Percentiles rank a stretch among this genome's conserved stretches.
Evolutionary conservation across 2,329 filamentous ascomycete genomes (phyloP).

Genomic region (Xylaria multiplex): DNA sequence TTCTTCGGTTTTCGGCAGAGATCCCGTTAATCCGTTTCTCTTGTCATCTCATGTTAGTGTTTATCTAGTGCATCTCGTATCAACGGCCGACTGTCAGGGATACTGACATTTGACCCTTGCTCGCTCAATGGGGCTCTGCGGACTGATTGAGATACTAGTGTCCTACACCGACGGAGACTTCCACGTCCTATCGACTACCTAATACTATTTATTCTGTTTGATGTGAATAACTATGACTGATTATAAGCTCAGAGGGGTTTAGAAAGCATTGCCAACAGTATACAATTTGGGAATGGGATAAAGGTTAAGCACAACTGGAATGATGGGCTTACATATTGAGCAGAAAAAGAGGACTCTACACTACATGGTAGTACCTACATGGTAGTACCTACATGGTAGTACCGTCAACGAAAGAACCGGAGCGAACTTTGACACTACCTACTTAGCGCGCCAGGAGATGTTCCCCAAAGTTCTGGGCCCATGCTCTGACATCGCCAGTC

Average conservation of each 20-base stretch:
- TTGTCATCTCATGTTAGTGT: conserved; percentile 16
- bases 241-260: too few species aligned
- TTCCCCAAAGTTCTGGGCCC: conserved; percentile 15
- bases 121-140: conserved; percentile 18
- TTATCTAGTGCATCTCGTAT: background rate
- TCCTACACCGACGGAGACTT: background rate
- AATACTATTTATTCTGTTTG: background rate
- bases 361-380: too few species aligned
- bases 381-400: background rate
- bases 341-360: background rate
- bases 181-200: background rate
- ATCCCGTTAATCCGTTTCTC: conserved; percentile 32
- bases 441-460: background rate
- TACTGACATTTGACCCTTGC: conserved; percentile 1
- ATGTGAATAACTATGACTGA: background rate
- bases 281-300: background rate
- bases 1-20: conserved; percentile 11
- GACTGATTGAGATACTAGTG: background rate
- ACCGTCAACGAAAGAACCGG: background rate
- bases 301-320: background rate
- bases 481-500: background rate
- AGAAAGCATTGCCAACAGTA: background rate
- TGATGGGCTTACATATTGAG: conserved; percentile 1
- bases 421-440: background rate
- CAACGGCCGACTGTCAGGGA: conserved; percentile 11